Evolutionary conservation across 2,329 filamentous ascomycete species (phyloP), one percentile per base, ranked within the genome.

Genomic region (Chaetothyriales sp.): DNA sequence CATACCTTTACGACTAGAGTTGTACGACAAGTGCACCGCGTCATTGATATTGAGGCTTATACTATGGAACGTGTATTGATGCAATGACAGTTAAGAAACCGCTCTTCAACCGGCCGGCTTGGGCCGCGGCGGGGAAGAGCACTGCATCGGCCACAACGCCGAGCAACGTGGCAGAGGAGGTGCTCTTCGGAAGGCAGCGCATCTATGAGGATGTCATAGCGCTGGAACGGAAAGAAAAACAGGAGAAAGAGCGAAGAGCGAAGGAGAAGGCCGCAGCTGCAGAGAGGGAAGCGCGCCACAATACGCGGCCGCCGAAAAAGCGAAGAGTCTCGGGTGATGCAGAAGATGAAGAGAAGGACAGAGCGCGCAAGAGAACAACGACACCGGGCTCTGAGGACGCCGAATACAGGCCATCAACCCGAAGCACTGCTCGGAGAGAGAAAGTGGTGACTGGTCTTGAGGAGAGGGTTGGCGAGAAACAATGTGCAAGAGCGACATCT

Each of bases 31-130:
- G 10, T 13, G 9, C 33, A 5, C 33, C 15, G 33, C 33, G 9
- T 13, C 33, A 40, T 40, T 40, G 10, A 15, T 15, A 33, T 40
- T 40, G 33, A 40, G 4, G 10, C 33, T 5, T 40, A 15, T 40
- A 15, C 13, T 15, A 40, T 40, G 33, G 33, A 15, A 13, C 15
- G 15, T 15, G 33, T 40, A 40, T 40, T 40, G 33, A 40, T 4
- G 15, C 33, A 15, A 40, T 40, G 33, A 40, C 33, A 15, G 15
- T 4, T 46, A 73, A 71, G 67, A 69, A 70, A 43, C 72, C 72
- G 0, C 69, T 79, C 18, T 81, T 81, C 66, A 79, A 75, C 48
- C 77, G 75, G 56, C 72, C 76, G 46, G 65, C 69, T 19, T 76
- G 73, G 71, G 70, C 73, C 15, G 54, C 59, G 8, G 25, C 56